Evolutionary conservation across 257 asterid genomes (phyloP).

Genomic region (Plantago elongata): DNA sequence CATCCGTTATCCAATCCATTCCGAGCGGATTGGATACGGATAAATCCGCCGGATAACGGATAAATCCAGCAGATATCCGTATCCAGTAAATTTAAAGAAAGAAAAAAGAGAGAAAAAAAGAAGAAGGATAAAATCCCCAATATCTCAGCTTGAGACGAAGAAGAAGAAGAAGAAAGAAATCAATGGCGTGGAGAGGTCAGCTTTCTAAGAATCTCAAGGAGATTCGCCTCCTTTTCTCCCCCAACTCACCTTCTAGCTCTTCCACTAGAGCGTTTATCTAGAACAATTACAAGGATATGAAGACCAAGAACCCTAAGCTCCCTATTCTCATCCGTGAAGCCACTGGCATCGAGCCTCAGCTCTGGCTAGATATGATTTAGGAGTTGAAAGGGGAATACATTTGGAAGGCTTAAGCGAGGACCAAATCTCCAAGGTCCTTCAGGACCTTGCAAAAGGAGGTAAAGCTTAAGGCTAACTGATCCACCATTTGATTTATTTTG

Average conservation of each 20-base stretch:
- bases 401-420: slow-evolving; percentile 70
- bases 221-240: slow-evolving; percentile 74
- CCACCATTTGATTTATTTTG: slow-evolving; percentile 8
- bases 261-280: slow-evolving; percentile 69
- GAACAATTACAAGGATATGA: slow-evolving; percentile 83
- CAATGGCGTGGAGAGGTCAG: slow-evolving; percentile 89
- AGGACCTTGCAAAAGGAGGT: slow-evolving; percentile 69
- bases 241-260: slow-evolving; percentile 61
- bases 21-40: no score
- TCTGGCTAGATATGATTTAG: slow-evolving; percentile 88
- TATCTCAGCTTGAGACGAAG: neutral
- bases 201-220: slow-evolving; percentile 72
- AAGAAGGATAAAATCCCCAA: no score
- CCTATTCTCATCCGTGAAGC: slow-evolving; percentile 91
- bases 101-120: no score
- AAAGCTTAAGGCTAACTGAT: slow-evolving; percentile 26
- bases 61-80: no score
- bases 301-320: slow-evolving; percentile 76
- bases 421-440: slow-evolving; percentile 72
- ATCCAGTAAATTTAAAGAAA: no score
- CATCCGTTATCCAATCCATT: no score
- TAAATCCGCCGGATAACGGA: no score
- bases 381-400: slow-evolving; percentile 71
- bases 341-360: slow-evolving; percentile 74
- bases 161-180: slow-evolving; percentile 12